Evolutionary conservation across 257 asterid genomes (phyloP).

Genomic region (Forsythia suspensa): DNA sequence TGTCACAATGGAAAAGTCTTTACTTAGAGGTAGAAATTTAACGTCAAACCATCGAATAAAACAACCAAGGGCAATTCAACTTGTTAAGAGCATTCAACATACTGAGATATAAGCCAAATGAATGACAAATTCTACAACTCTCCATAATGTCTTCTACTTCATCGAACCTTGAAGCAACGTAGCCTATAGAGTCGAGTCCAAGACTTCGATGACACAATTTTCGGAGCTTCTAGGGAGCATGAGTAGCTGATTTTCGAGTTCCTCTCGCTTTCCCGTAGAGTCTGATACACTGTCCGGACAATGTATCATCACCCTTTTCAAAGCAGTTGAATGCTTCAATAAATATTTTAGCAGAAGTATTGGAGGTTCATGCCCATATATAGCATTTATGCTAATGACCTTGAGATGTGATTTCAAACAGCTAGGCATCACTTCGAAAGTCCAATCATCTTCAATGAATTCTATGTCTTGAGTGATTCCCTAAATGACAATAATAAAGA

Average conservation of each 20-base stretch:
- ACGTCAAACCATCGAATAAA: no score
- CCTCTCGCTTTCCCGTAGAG: not conserved
- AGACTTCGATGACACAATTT: not conserved
- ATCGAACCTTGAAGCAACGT: not conserved
- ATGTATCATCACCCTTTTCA: not conserved
- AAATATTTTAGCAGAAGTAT: not conserved
- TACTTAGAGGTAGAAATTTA: no score
- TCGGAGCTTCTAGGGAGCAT: not conserved
- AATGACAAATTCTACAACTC: no score
- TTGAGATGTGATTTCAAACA: not conserved
- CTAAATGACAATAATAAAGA: not conserved
- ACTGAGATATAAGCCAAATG: no score
- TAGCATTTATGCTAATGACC: not conserved
- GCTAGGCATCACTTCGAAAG: not conserved
- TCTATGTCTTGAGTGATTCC: not conserved
- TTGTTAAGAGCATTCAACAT: no score
- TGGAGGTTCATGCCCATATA: not conserved
- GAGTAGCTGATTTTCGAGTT: not conserved
- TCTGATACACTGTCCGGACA: not conserved
- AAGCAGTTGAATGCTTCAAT: not conserved
- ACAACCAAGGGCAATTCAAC: no score
- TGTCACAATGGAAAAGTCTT: no score
- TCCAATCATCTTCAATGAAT: not conserved
- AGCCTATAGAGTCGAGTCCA: not conserved
- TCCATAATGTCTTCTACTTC: not conserved